Evolutionary conservation across 805 yeast species (phyloP).

Genomic region (Saccharomycopsis olivae): DNA sequence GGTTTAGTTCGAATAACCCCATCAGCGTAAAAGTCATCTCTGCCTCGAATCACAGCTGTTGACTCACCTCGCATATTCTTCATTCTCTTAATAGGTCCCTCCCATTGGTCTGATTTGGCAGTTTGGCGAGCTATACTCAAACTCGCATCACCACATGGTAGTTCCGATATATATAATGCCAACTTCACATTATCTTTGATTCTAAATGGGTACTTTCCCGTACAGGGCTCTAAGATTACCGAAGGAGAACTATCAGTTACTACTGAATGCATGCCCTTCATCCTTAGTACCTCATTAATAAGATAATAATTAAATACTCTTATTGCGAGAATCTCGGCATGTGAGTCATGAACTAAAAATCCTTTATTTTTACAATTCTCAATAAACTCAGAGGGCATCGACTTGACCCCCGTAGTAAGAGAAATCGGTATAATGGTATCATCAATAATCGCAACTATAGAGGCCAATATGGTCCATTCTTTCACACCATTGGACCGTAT

Average conservation of each 20-base stretch:
- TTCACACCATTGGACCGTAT: conserved; percentile 48
- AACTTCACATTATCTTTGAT: conserved; percentile 32
- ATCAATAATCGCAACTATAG: conserved; percentile 39
- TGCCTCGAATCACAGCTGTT: conserved; percentile 59
- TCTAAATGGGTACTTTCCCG: too few species aligned
- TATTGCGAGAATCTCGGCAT: conserved; percentile 75
- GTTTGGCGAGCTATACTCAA: conserved; percentile 32
- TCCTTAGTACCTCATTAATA: conserved; percentile 33
- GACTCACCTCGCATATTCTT: too few species aligned
- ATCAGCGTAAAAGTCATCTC: conserved; percentile 40
- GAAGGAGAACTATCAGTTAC: too few species aligned
- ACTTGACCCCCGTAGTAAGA: conserved; percentile 77
- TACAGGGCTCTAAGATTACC: too few species aligned
- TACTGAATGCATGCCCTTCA: not conserved
- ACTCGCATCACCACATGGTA: conserved; percentile 90
- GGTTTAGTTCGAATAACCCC: conserved; percentile 88
- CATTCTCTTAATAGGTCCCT: too few species aligned
- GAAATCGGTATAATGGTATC: conserved; percentile 5
- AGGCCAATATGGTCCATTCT: conserved; percentile 84
- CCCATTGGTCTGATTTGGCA: too few species aligned
- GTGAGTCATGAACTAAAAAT: conserved; percentile 68
- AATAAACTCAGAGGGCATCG: conserved; percentile 45
- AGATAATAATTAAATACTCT: conserved; percentile 59
- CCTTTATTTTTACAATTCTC: conserved; percentile 37
- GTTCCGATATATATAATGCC: conserved; percentile 57